Base-by-base conservation (phyloP, 2,329 filamentous ascomycete species). In the Tolypocladium amazonense region DNA sequence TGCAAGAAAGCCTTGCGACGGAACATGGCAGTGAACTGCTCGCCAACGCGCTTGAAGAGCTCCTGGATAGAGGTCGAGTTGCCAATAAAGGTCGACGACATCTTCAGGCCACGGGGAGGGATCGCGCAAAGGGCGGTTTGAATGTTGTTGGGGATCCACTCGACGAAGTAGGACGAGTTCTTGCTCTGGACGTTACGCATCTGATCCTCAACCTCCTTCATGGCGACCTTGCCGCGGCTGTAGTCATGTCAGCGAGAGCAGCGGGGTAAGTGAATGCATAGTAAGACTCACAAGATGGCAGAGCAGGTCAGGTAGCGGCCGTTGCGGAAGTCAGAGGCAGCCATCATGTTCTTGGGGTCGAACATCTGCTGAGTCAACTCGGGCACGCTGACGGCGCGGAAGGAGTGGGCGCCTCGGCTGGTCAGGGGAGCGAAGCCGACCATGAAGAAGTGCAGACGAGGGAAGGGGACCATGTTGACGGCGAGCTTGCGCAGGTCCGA, bases 341-440 rank as follows among this genome's bases (percentile, higher is more conserved):
- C 94, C 94, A 99, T 99, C 93, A 99, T 99, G 88, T 99, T 99
- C 92, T 97, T 99, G 73, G 94, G 93, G 84, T 99, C 94, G 84
- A 96, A 99, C 92, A 99, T 97, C 81, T 99, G 94, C 84, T 99
- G 94, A 72, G 94, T 97, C 77, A 99, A 86, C 85, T 99, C 94
- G 61, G 94, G 93, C 64, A 99, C 94, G 73, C 88, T 92, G 78
- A 97, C 89, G 68, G 94, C 93, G 75, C 94, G 94, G 93, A 97
- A 99, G 70, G 90, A 91, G 85, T 95, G 79, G 68, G 93, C 89
- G 71, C 80, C 80, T 66, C 80, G 80, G 79, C 91, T 96, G 77
- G 94, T 99, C 73, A 99, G 86, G 75, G 94, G 94, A 79, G 94
- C 93, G 77, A 99, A 99, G 78, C 94, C 94, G 77, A 99, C 94